Conservation (phyloP, 2,329 filamentous ascomycete genomes). For the Fusarium sp. region DNA sequence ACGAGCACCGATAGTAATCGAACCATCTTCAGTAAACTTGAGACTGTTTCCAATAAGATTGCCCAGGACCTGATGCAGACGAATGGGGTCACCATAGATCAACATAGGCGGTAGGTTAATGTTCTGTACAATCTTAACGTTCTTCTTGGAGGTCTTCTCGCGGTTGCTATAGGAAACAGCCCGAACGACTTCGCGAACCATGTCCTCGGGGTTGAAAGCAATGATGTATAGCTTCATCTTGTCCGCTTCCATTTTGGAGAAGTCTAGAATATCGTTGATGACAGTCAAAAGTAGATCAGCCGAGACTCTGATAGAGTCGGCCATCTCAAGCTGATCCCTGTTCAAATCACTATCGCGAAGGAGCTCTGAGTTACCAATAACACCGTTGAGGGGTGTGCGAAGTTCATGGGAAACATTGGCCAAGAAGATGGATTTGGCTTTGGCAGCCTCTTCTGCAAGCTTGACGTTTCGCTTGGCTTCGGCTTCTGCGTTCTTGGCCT, state of each 20-base stretch:
- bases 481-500: constrained; percentile 81
- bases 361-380: constrained; percentile 89
- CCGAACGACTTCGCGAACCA: constrained; percentile 74
- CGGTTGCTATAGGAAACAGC: constrained; percentile 75
- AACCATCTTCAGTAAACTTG: constrained; percentile 91
- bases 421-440: constrained; percentile 84
- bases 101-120: constrained; percentile 81
- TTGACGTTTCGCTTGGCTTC: constrained; percentile 83
- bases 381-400: constrained; percentile 85
- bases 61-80: constrained; percentile 76
- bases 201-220: constrained; percentile 74
- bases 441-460: constrained; percentile 84
- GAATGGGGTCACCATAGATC: constrained; percentile 74
- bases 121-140: constrained; percentile 74
- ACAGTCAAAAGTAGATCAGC: constrained; percentile 89
- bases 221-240: constrained; percentile 84
- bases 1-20: constrained; percentile 83
- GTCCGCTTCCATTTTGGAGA: constrained; percentile 92
- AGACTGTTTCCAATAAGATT: constrained; percentile 94
- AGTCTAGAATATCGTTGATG: constrained; percentile 96
- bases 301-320: constrained; percentile 86
- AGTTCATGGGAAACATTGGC: constrained; percentile 86
- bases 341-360: constrained; percentile 80
- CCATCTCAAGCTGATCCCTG: constrained; percentile 84
- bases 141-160: constrained; percentile 71